Evolutionary conservation across 2,329 filamentous ascomycete species (phyloP).

Genomic region (Ophiostoma novo-ulmi): DNA sequence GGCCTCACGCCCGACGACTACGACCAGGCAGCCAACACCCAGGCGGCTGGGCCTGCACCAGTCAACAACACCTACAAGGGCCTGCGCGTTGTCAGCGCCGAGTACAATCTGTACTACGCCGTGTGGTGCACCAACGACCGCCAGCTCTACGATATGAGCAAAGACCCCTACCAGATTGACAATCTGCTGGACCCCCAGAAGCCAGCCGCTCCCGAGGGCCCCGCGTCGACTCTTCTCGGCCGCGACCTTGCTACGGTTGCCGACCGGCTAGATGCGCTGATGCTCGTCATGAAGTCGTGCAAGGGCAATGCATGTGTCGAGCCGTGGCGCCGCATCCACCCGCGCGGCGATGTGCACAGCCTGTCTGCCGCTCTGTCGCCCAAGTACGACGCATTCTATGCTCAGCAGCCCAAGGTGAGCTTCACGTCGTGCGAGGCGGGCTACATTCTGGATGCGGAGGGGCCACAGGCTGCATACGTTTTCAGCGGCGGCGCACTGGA

Average conservation of each 20-base stretch:
- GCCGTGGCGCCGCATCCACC: conserved; percentile 54
- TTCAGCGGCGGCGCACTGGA: neutral
- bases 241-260: conserved; percentile 37
- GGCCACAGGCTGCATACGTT: conserved; percentile 33
- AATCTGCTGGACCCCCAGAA: conserved; percentile 37
- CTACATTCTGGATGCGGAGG: conserved; percentile 52
- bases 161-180: conserved; percentile 46
- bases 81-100: conserved; percentile 46
- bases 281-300: conserved; percentile 58
- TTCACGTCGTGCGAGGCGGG: conserved; percentile 52
- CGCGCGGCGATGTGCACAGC: conserved; percentile 45
- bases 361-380: conserved; percentile 47
- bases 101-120: conserved; percentile 58
- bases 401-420: conserved; percentile 43
- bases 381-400: conserved; percentile 50
- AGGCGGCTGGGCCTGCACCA: neutral
- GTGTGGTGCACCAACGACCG: conserved; percentile 65
- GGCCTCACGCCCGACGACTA: neutral
- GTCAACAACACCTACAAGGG: conserved; percentile 56
- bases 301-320: conserved; percentile 47
- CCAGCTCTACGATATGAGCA: conserved; percentile 53
- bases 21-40: neutral
- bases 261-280: conserved; percentile 51
- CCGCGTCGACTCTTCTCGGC: conserved; percentile 31
- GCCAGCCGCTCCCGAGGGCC: conserved; percentile 23